Evolutionary conservation across 2,329 filamentous ascomycete species (phyloP), one percentile per base, ranked within the genome.

Genomic region (Piedraia hortae): DNA sequence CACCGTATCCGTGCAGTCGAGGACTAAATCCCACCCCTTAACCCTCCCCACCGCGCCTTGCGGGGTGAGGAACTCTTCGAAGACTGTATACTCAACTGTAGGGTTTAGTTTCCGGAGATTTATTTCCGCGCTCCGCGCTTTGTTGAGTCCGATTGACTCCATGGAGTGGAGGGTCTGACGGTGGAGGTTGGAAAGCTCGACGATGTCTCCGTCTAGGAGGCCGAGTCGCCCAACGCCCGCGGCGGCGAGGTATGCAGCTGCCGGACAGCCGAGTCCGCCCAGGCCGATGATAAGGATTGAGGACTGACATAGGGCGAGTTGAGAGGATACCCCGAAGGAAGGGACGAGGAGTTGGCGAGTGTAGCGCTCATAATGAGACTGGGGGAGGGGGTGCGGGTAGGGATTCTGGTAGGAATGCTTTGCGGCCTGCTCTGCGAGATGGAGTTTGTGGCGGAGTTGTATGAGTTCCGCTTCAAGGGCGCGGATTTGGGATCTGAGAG

Each of bases 1-100:
- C 0, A 85, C 82, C 31, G 82, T 78, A 45, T 97, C 85, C 6
- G 82, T 93, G 43, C 85, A 97, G 44, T 97, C 85, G 7, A 97
- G 62, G 2, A 93, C 63, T 1, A 91, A 34, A 35, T 90, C 75
- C 39, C 89, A 93, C 3, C 51, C 35, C 0, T 52, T 46, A 25
- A 89, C 61, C 18, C 77, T 63, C 0, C 52, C 43, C 4, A 62
- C 46, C 1, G 77, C 72, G 23, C 70, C 73, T 26, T 62, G 48
- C 0, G 75, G 57, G 0, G 60, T 63, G 8, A 91, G 57, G 30
- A 72, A 67, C 8, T 54, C 51, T 6, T 46, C 42, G 37, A 88
- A 57, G 0, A 63, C 45, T 10, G 59, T 43, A 36, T 77, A 78
- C 1, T 43, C 57, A 10, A 73, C 52, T 7, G 60, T 53, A 0